Base-by-base conservation (phyloP, 345 rosid genomes). In the Eucalyptus marginata region DNA sequence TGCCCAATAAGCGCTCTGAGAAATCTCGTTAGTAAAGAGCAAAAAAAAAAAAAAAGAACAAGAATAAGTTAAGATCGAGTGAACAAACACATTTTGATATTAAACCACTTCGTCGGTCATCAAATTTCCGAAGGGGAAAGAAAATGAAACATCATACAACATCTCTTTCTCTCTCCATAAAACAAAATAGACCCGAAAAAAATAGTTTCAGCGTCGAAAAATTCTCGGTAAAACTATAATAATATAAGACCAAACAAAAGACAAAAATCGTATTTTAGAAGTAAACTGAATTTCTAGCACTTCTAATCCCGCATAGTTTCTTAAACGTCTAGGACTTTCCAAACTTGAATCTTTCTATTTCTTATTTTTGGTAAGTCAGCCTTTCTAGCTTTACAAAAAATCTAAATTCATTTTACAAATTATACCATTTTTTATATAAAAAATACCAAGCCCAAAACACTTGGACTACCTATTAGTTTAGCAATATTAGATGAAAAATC, bases 1-100 rank as follows among this genome's bases (percentile, higher is more conserved):
- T 52, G 56, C 56, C 18, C 18, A 52, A 52, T 0, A 52, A 17
- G 56, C 9, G 0, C 24, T 52, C 0, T 52, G 0, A 52, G 56
- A 52, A 52, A 18, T 17, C 2, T 52, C 2, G 1, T 52, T 52
- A 7, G 56, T 20, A 44, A 44, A 44, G 47, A 44, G 47, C 47
- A 7, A 44, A 44, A 44, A 44, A 44, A n/a, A n/a, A n/a, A n/a
- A n/a, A n/a, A n/a, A 43, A 43, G 8, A 7, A 17, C 0, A 52
- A 4, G 18, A 51, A 52, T 1, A 18, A 52, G 24, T 52, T 52
- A 52, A 52, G 58, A 22, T 18, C 58, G 20, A 52, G 20, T 9
- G 24, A 52, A 18, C 4, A 52, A 3, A 7, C 8, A 1, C 20
- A 18, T 18, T 52, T 52, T 52, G 58, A 52, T 52, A 18, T 0